Base-by-base conservation (phyloP, 2,329 filamentous ascomycete species). In the Paraphaeosphaeria sporulosa region DNA sequence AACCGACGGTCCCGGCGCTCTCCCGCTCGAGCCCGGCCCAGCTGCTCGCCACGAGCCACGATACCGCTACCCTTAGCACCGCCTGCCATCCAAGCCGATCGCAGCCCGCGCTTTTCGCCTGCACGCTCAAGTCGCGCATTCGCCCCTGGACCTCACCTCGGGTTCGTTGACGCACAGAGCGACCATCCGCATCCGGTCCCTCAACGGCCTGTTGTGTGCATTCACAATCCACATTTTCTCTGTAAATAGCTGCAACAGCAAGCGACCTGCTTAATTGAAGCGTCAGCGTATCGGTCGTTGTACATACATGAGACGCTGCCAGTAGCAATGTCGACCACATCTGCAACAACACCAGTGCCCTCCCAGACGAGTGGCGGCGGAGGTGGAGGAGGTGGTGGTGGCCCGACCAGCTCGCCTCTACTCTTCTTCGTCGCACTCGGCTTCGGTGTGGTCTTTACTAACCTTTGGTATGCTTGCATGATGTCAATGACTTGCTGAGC, bases 371-470 rank as follows among this genome's bases (percentile, higher is more conserved):
- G 48, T 55, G 46, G 53, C 4, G 30, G 32, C 47, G 3, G 42
- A 34, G 58, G 59, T 25, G 76, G 76, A 25, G 60, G 61, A 30
- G 72, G 72, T 6, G 72, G 74, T 49, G 76, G 76, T 63, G 83
- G 83, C 44, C 86, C 85, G 38, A 90, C 88, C 47, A 91, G 86
- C 75, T 93, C 90, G 40, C 91, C 91, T 42, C 79, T 95, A 58
- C 83, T 95, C 6, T 98, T 98, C 82, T 97, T 98, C 76, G 93
- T 98, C 58, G 94, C 95, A 17, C 84, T 99, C 32, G 95, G 95
- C 4, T 98, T 99, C 72, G 95, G 95, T 70, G 95, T 99, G 21
- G 95, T 99, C 47, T 99, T 99, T 75, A 99, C 95, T 53, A 99
- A 99, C 79, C 82, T 99, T 79, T 99, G 95, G 95, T 98, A 85